Base-by-base conservation (phyloP, 805 yeast species). In the Helenozyma baotianmanensis region DNA sequence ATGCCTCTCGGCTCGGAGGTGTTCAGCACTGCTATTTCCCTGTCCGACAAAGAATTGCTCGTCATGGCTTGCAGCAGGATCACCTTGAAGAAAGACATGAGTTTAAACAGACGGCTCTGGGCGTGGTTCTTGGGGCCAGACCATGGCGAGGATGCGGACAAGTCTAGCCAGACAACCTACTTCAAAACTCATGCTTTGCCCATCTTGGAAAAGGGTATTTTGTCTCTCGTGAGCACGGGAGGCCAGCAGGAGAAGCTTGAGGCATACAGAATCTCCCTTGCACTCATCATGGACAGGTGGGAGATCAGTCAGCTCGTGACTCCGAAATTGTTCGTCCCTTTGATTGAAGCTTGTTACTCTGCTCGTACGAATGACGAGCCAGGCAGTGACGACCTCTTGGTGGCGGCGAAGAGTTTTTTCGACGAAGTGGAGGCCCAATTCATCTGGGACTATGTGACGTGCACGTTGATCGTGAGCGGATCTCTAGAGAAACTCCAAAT, bases 61-160 rank as follows among this genome's bases (percentile, higher is more conserved):
- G 54, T 87, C 12, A 63, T 80, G 57, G 66, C 78, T 8, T 80
- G 88, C 23, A 72, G 87, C 16, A 58, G 69, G 9, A 78, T 89
- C 0, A 81, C 92, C 2, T 62, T 87, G 27, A 76, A 82, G 27
- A 80, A 80, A 46, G 99, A 92, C 56, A 87, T 92, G 96, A 87
- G 97, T 7, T 69, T 92, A 38, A 92, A 92, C 56, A 72, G 98
- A 57, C 72, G 99, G 48, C 68, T 92, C 14, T 89, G 97, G 96
- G 80, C 73, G 38, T 92, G 96, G 95, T 62, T 92, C 6, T 58
- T 90, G 18, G 97, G 97, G 0, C 92, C 96, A 2, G 87, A 80
- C 12, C 15, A 16, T 3, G 17, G 9, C 10, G 31, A 40, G 6
- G 27, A 23, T 14, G 56, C 78, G 35, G 54, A 72, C 4, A 68